These are phyloP conservation scores for Debaryomyces castellii DNA, from an alignment of 805 yeast species.

Conservation along the genomic window DNA sequence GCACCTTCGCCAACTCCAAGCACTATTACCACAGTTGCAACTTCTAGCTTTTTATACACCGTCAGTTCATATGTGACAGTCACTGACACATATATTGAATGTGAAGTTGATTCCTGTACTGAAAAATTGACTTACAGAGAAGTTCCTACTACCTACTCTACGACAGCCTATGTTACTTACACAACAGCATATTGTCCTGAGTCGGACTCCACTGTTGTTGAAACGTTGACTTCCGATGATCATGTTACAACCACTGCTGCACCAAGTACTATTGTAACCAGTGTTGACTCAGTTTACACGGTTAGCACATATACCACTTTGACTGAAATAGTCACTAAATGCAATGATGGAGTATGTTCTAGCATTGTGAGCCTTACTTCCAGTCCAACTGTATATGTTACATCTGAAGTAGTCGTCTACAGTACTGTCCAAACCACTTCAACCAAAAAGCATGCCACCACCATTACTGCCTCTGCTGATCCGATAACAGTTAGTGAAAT, in stretches of 20 bases:
- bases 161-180: conserved; percentile 12
- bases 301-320: conserved; percentile 1
- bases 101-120: conserved; percentile 13
- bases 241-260: neutral
- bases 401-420: neutral
- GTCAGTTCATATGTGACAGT: conserved; percentile 17
- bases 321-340: neutral
- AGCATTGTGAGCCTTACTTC: neutral
- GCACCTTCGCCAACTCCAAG: neutral
- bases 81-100: conserved; percentile 13
- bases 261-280: neutral
- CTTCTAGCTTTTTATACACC: conserved; percentile 18
- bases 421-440: neutral
- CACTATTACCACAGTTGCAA: conserved; percentile 11
- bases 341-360: neutral
- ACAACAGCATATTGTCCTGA: conserved; percentile 8
- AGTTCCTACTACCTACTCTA: conserved; percentile 14
- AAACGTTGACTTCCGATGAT: neutral
- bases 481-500: neutral
- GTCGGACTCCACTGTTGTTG: neutral
- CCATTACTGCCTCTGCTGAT: neutral
- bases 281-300: neutral
- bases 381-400: neutral
- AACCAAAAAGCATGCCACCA: neutral
- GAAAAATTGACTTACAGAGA: conserved; percentile 5